phyloP scores from a whole-genome alignment of 2,329 filamentous ascomycete species.

The Grosmannia huntii region DNA sequence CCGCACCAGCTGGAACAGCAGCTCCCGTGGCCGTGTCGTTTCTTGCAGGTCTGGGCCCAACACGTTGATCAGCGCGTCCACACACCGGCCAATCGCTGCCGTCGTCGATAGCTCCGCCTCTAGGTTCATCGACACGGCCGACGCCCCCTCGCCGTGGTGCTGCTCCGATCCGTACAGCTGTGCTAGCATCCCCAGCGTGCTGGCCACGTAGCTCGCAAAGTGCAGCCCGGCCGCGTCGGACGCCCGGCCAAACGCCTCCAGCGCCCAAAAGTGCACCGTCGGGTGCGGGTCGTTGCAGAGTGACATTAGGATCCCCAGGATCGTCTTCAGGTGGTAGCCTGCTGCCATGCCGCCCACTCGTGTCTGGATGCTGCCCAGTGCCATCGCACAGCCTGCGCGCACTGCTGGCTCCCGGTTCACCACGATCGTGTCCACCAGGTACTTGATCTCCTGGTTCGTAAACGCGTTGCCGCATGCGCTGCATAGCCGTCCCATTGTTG shows the following conservation, averaged over 20 bases:
- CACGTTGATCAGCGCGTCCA: constrained; percentile 94
- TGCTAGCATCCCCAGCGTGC: constrained; percentile 83
- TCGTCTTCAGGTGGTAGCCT: constrained; percentile 90
- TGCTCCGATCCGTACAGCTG: constrained; percentile 87
- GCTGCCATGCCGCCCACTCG: constrained; percentile 97
- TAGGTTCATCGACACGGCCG: constrained; percentile 75
- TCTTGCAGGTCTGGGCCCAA: constrained; percentile 92
- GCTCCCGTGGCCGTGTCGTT: constrained; percentile 76
- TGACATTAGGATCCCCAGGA: constrained; percentile 96
- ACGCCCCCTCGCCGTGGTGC: constrained; percentile 73
- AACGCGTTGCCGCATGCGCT: constrained; percentile 73
- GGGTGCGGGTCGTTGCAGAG: constrained; percentile 92
- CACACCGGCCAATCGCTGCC: constrained; percentile 71
- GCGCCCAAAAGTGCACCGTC: constrained; percentile 89
- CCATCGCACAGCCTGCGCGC: constrained; percentile 86
- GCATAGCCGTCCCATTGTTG: constrained; percentile 76
- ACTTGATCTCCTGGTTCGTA: constrained; percentile 75
- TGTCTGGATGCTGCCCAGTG: constrained; percentile 83
- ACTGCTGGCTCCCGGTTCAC: constrained; percentile 86
- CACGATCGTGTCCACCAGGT: constrained; percentile 86
- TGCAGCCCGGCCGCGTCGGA: constrained; percentile 86
- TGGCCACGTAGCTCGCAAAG: constrained; percentile 81
- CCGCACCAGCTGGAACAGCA: constrained; percentile 75
- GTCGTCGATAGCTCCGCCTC: constrained; percentile 75
- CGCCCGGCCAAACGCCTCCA: constrained; percentile 76